phyloP scores from a whole-genome alignment of 768 basidiomycete genomes.

The Glaciozyma antarctica region DNA sequence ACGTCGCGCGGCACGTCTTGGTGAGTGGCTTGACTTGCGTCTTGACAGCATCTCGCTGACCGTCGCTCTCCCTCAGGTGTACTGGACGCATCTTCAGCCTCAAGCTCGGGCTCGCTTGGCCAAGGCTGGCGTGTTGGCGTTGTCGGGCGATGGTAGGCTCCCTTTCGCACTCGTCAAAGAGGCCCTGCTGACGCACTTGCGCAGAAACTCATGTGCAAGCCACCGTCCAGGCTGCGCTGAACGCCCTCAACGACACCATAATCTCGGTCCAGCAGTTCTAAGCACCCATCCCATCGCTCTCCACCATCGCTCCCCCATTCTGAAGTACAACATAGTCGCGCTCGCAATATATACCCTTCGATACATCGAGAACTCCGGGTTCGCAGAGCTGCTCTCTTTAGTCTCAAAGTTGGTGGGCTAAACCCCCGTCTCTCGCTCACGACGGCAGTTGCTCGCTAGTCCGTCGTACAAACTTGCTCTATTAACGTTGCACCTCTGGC shows the following conservation, averaged over 20 bases:
- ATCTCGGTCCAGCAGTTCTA: background rate
- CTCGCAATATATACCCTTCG: no score
- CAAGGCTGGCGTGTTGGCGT: conserved; percentile 12
- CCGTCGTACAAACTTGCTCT: no score
- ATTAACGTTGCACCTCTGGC: no score
- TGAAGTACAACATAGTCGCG: no score
- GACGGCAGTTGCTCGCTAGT: no score
- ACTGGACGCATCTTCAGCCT: conserved; percentile 15
- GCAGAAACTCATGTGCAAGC: conserved; percentile 18
- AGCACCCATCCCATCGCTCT: no score
- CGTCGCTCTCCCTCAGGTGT: conserved; percentile 2
- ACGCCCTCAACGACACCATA: conserved; percentile 3
- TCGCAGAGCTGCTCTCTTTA: no score
- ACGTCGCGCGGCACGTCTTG: conserved; percentile 19
- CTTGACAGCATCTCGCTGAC: no score
- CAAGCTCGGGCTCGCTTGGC: background rate
- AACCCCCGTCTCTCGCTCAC: no score
- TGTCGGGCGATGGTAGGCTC: conserved; percentile 12
- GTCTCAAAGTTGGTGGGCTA: no score
- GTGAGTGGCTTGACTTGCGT: conserved; percentile 1
- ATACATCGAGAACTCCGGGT: no score
- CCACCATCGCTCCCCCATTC: no score
- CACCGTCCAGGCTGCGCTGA: conserved; percentile 10
- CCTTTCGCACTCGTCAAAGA: background rate
- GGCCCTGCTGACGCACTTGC: background rate